phyloP scores from a whole-genome alignment of 352 stramenopile species.

The Phytophthora ramorum region DNA sequence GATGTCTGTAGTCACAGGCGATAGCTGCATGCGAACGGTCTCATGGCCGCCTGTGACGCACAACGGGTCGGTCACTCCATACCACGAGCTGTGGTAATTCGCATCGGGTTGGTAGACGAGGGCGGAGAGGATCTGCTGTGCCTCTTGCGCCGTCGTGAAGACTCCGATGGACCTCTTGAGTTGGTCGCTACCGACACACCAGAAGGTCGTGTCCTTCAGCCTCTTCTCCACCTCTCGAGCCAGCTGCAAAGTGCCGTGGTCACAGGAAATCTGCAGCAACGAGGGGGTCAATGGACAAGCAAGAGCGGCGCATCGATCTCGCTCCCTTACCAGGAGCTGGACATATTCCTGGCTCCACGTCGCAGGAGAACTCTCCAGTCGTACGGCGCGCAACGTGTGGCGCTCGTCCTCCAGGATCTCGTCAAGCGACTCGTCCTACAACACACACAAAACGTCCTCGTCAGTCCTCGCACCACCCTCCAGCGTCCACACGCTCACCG shows the following conservation, averaged over 20 bases:
- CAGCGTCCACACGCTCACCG: conserved; percentile 9
- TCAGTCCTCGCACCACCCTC: background rate
- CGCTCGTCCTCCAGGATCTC: conserved; percentile 27
- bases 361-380: conserved; percentile 15
- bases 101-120: conserved; percentile 33
- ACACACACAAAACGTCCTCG: background rate
- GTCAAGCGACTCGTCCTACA: conserved; percentile 30
- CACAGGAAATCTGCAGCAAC: conserved; percentile 29
- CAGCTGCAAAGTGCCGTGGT: conserved; percentile 31
- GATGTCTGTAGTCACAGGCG: background rate
- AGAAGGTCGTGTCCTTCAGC: conserved; percentile 33
- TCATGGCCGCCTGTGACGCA: conserved; percentile 15
- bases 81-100: conserved; percentile 31
- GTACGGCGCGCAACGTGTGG: conserved; percentile 11
- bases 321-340: conserved; percentile 21
- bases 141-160: conserved; percentile 35
- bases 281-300: background rate
- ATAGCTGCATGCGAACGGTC: conserved; percentile 27
- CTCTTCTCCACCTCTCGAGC: conserved; percentile 2
- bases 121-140: conserved; percentile 34
- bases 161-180: conserved; percentile 15
- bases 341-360: conserved; percentile 19
- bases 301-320: background rate
- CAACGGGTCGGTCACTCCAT: conserved; percentile 14
- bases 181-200: conserved; percentile 7